phyloP scores from a whole-genome alignment of 2,329 filamentous ascomycete species.

The Ascochyta koolunga region DNA sequence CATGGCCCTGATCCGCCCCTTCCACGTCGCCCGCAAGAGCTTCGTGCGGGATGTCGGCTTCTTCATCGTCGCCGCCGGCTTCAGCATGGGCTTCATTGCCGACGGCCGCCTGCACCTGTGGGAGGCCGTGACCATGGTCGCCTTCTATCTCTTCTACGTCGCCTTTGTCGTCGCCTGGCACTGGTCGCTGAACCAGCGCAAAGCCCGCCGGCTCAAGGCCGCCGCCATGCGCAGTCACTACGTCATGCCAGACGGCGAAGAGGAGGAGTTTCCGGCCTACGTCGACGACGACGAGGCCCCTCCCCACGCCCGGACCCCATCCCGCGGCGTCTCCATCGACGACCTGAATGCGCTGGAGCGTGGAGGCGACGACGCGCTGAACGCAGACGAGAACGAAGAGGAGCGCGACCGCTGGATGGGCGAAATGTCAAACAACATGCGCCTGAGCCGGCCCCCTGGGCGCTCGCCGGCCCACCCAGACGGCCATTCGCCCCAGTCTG shows the following conservation, averaged over 20 bases:
- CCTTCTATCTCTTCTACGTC: constrained; percentile 90
- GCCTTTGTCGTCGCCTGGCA: constrained; percentile 88
- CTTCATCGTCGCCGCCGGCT: constrained; percentile 84
- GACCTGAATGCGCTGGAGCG: constrained; percentile 69
- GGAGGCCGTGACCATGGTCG: constrained; percentile 92
- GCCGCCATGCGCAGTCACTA: constrained; percentile 77
- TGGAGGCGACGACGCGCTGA: constrained; percentile 63
- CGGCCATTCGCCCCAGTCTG: constrained; percentile 87
- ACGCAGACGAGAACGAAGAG: constrained; percentile 64
- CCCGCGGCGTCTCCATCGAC: constrained; percentile 59
- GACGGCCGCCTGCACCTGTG: constrained; percentile 84
- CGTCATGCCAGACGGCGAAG: constrained; percentile 65
- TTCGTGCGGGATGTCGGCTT: constrained; percentile 92
- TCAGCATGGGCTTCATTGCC: constrained; percentile 84
- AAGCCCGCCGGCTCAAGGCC: constrained; percentile 67
- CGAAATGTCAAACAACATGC: constrained; percentile 93
- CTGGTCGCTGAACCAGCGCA: constrained; percentile 75
- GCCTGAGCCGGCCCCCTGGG: constrained; percentile 73
- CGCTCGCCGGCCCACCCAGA: constrained; percentile 74
- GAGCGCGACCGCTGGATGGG: constrained; percentile 70
- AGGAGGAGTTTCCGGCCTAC: constrained; percentile 61
- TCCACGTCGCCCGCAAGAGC: constrained; percentile 85
- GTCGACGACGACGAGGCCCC: constrained; percentile 62
- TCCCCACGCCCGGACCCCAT: constrained; percentile 45
- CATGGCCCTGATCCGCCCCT: constrained; percentile 96